Evolutionary conservation across 768 basidiomycete species (phyloP).

Genomic region (Leccinum fibrillosum): DNA sequence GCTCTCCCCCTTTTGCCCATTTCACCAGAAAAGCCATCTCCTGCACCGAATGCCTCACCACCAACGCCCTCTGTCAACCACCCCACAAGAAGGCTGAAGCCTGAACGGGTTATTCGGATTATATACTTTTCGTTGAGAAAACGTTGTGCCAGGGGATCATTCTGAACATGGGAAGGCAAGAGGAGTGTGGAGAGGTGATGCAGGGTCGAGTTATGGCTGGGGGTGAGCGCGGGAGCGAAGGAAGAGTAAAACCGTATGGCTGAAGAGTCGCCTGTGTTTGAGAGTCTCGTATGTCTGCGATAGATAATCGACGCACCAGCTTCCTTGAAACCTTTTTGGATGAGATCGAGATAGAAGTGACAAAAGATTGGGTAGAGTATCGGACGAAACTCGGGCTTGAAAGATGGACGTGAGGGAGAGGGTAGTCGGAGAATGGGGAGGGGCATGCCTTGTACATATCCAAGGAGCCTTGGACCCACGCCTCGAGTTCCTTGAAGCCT

Average conservation of each 20-base stretch:
- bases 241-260: conserved; percentile 72
- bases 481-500: conserved; percentile 80
- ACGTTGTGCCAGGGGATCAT: conserved; percentile 76
- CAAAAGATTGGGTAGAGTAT: conserved; percentile 95
- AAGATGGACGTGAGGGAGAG: conserved; percentile 13
- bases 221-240: conserved; percentile 65
- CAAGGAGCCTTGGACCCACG: conserved; percentile 86
- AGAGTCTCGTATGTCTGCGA: background rate
- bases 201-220: conserved; percentile 64
- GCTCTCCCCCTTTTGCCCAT: conserved; percentile 82
- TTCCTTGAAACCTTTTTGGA: conserved; percentile 86
- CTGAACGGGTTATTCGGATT: conserved; percentile 85
- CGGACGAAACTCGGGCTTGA: conserved; percentile 87
- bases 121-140: conserved; percentile 90
- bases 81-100: conserved; percentile 87
- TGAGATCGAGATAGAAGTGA: conserved; percentile 94
- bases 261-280: conserved; percentile 30
- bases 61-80: conserved; percentile 95
- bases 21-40: conserved; percentile 78
- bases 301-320: conserved; percentile 57
- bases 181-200: conserved; percentile 79
- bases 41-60: conserved; percentile 77
- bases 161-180: conserved; percentile 79
- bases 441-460: conserved; percentile 85
- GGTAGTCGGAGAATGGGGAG: background rate